phyloP scores from a whole-genome alignment of 2,329 filamentous ascomycete species.

The Fusarium mangiferae region DNA sequence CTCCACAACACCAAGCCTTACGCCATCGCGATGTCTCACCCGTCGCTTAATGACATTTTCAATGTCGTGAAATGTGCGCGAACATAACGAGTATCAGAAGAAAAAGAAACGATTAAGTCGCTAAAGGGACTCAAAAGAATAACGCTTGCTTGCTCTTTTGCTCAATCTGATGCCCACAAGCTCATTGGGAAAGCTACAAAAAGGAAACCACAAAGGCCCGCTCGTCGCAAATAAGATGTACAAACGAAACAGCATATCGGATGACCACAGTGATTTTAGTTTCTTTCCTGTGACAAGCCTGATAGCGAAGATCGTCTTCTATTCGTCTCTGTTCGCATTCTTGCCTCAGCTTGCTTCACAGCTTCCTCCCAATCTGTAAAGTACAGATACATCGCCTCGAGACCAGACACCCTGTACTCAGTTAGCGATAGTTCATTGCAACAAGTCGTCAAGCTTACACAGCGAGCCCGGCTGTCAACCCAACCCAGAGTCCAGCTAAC shows the following conservation, averaged over 20 bases:
- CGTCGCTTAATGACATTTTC: no score
- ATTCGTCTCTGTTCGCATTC: slow-evolving; percentile 33
- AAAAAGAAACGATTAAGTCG: no score
- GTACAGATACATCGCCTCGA: slow-evolving; percentile 34
- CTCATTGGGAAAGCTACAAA: not conserved
- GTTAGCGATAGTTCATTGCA: no score
- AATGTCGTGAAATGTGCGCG: no score
- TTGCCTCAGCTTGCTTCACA: slow-evolving; percentile 36
- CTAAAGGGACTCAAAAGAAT: fast-evolving
- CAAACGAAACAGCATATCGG: not conserved
- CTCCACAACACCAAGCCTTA: not conserved
- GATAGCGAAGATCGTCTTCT: slow-evolving; percentile 23
- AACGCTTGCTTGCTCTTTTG: not conserved
- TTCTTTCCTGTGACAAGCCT: not conserved
- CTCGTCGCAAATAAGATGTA: fast-evolving
- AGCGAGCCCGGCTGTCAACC: slow-evolving; percentile 75
- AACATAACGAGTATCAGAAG: no score
- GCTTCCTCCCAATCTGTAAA: slow-evolving; percentile 38
- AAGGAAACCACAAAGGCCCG: fast-evolving
- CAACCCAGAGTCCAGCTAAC: slow-evolving; percentile 83
- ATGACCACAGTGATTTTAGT: not conserved
- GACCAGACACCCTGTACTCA: slow-evolving; percentile 30
- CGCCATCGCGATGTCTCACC: not conserved
- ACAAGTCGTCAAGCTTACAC: no score
- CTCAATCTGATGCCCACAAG: not conserved